phyloP scores from a whole-genome alignment of 1,139 yeast species.

The Kodamaea anthophila region DNA sequence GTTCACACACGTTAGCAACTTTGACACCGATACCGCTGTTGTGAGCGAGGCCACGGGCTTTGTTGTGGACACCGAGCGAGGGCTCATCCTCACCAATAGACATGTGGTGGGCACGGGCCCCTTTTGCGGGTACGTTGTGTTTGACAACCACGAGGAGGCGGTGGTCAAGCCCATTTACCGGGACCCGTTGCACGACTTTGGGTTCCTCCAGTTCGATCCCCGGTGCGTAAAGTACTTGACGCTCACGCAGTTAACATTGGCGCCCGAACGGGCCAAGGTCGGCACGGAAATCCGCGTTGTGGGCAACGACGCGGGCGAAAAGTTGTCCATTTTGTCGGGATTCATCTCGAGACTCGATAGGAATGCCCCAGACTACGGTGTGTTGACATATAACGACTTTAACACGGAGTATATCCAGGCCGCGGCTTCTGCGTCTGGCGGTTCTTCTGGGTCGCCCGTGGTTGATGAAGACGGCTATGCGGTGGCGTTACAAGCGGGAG shows the following conservation, averaged over 20 bases:
- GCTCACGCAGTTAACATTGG: slow-evolving; percentile 57
- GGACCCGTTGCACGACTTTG: slow-evolving; percentile 86
- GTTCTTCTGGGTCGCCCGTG: slow-evolving; percentile 94
- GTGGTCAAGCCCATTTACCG: slow-evolving; percentile 76
- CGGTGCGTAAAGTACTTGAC: slow-evolving; percentile 64
- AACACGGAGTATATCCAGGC: slow-evolving; percentile 96
- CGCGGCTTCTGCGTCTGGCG: slow-evolving; percentile 93
- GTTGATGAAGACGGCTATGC: slow-evolving; percentile 83
- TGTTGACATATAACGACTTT: slow-evolving; percentile 85
- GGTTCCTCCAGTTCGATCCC: slow-evolving; percentile 74
- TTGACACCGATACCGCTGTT: slow-evolving; percentile 78
- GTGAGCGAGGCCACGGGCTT: slow-evolving; percentile 94
- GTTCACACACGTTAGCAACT: slow-evolving; percentile 78
- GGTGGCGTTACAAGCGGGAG: slow-evolving; percentile 93
- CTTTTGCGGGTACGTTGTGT: slow-evolving; percentile 82
- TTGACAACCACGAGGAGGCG: slow-evolving; percentile 92
- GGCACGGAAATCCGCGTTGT: slow-evolving; percentile 92
- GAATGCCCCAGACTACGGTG: slow-evolving; percentile 93
- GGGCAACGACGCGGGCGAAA: slow-evolving; percentile 96
- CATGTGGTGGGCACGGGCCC: slow-evolving; percentile 97
- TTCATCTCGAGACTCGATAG: slow-evolving; percentile 87
- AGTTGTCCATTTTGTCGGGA: slow-evolving; percentile 81
- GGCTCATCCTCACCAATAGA: slow-evolving; percentile 83
- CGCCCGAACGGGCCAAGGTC: slow-evolving; percentile 79
- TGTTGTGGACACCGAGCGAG: slow-evolving; percentile 78